Evolutionary conservation across 2,329 filamentous ascomycete species (phyloP).

Genomic region (Ophiostoma sp.): DNA sequence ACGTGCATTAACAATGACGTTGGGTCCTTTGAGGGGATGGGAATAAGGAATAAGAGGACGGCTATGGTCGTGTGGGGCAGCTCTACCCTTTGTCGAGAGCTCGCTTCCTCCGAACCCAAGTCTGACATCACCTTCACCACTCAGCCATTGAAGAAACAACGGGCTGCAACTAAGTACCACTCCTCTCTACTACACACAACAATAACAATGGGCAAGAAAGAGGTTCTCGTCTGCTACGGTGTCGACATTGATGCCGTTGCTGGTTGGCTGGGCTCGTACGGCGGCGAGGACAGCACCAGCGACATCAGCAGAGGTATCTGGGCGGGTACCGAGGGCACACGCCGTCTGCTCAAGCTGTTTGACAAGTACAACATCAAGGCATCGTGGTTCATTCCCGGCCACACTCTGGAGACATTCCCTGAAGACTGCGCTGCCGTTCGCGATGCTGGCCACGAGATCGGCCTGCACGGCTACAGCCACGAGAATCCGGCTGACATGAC

Average conservation of each 20-base stretch:
- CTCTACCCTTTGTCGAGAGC: not conserved
- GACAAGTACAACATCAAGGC: slow-evolving; percentile 67
- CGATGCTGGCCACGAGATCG: slow-evolving; percentile 45
- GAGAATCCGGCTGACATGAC: slow-evolving; percentile 50
- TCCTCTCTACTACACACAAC: too few relatives aligned
- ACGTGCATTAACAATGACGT: slow-evolving; percentile 1
- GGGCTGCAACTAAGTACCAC: too few relatives aligned
- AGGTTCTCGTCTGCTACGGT: slow-evolving; percentile 48
- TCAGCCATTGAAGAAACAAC: not conserved
- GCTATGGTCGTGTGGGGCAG: not conserved
- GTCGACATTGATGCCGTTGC: slow-evolving; percentile 73
- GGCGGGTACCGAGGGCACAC: slow-evolving; percentile 61
- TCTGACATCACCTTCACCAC: not conserved
- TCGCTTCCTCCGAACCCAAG: not conserved
- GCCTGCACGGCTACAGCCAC: slow-evolving; percentile 40
- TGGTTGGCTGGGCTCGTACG: slow-evolving; percentile 70
- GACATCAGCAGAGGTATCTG: slow-evolving; percentile 66
- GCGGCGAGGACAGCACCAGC: slow-evolving; percentile 64
- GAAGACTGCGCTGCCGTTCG: slow-evolving; percentile 41
- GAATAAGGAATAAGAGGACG: not conserved
- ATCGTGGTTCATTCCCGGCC: slow-evolving; percentile 48
- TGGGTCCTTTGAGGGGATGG: not conserved
- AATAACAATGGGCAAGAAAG: slow-evolving; percentile 23
- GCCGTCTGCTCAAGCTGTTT: slow-evolving; percentile 64
- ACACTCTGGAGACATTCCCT: slow-evolving; percentile 46